These are phyloP conservation scores for Macrolepiota albuminosa DNA, from an alignment of 768 basidiomycete species.

Conservation along the genomic window DNA sequence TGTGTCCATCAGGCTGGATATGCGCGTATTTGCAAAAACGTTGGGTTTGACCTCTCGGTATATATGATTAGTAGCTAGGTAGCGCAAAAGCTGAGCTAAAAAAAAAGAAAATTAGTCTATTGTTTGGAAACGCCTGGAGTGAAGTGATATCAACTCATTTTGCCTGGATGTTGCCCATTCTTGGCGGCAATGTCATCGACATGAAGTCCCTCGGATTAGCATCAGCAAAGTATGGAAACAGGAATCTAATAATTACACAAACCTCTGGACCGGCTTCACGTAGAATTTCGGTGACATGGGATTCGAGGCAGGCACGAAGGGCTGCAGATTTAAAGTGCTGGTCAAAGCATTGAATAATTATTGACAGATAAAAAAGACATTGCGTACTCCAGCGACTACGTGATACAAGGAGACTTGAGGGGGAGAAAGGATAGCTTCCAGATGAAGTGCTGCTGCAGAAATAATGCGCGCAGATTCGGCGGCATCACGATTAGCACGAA, in stretches of 20 bases:
- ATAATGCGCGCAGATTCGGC: constrained; percentile 6
- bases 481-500: neutral
- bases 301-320: constrained; percentile 23
- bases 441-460: constrained; percentile 12
- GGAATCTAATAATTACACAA: neutral
- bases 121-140: neutral
- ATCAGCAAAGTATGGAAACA: neutral
- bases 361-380: neutral
- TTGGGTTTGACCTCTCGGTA: constrained; percentile 25
- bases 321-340: constrained; percentile 17
- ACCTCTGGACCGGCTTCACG: constrained; percentile 24
- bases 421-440: constrained; percentile 10
- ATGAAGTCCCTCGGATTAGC: constrained; percentile 21
- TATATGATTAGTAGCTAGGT: constrained; percentile 12
- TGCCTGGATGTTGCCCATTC: constrained; percentile 20
- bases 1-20: constrained; percentile 27
- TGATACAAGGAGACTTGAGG: constrained; percentile 9
- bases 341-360: no score
- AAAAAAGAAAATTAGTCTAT: neutral
- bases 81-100: constrained; percentile 2
- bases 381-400: constrained; percentile 8
- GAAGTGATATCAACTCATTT: constrained; percentile 23
- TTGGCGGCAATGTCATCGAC: constrained; percentile 25
- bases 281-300: constrained; percentile 31
- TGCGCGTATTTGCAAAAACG: constrained; percentile 29